A percentile compares a stretch with the other conserved stretches of the same genome.
Evolutionary conservation across 2,329 filamentous ascomycete genomes (phyloP).

Genomic region (Trichoderma polysporum): DNA sequence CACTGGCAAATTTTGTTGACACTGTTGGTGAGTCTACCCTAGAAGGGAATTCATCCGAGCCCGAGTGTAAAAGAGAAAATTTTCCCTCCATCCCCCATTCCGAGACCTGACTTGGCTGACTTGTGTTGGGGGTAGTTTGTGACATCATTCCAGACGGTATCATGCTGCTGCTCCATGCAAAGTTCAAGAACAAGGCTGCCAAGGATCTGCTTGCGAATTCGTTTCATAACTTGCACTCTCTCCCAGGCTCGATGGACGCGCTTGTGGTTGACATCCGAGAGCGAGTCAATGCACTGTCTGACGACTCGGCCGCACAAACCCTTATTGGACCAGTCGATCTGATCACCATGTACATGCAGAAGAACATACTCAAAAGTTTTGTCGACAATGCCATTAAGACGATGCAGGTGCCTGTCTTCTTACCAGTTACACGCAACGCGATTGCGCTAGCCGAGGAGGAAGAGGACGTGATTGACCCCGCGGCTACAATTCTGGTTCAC

Average conservation of each 20-base stretch:
- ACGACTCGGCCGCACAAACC: no score
- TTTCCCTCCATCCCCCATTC: neutral
- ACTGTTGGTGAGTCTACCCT: neutral
- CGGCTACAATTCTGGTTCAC: neutral
- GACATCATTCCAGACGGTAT: neutral
- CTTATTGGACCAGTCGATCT: no score
- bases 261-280: neutral
- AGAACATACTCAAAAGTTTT: no score
- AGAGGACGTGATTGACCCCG: neutral
- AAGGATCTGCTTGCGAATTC: neutral
- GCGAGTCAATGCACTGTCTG: neutral
- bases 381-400: no score
- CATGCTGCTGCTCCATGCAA: neutral
- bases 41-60: no score
- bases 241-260: neutral
- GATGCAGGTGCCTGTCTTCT: neutral
- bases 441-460: rapidly evolving
- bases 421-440: neutral
- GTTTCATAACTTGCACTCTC: neutral
- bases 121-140: neutral
- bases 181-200: neutral
- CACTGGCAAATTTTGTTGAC: neutral
- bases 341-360: no score
- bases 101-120: no score
- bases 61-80: neutral